Conservation (phyloP, 2,329 filamentous ascomycete genomes). For the Aspergillus pseudoviridinutans region DNA sequence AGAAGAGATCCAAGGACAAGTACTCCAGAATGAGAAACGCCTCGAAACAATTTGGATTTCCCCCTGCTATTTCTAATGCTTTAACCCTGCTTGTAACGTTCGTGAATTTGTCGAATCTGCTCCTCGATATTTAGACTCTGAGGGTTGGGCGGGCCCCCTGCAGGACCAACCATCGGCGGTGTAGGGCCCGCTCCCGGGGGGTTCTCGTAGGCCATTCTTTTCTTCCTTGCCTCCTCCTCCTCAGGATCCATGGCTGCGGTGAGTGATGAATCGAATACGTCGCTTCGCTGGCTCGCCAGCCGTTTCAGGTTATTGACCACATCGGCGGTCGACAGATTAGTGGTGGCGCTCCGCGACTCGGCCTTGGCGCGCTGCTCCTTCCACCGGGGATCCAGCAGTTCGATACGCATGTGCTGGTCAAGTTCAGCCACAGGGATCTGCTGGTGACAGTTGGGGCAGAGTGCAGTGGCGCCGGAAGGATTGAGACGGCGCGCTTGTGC, state of each 20-base stretch:
- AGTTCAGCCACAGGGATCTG: conserved; percentile 83
- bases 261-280: conserved; percentile 68
- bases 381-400: conserved; percentile 89
- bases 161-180: conserved; percentile 27
- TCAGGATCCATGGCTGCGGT: conserved; percentile 61
- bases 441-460: conserved; percentile 92
- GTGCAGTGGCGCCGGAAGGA: conserved; percentile 57
- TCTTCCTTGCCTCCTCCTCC: conserved; percentile 73
- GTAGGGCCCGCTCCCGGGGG: conserved; percentile 21
- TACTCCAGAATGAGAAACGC: not conserved
- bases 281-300: conserved; percentile 81
- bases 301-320: conserved; percentile 93
- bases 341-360: conserved; percentile 77
- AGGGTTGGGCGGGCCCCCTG: conserved; percentile 27
- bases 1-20: not conserved
- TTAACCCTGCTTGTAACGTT: conserved; percentile 46
- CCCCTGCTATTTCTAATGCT: conserved; percentile 4
- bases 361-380: conserved; percentile 92
- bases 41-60: not conserved
- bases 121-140: conserved; percentile 71
- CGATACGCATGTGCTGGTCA: conserved; percentile 90
- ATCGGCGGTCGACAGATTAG: conserved; percentile 79
- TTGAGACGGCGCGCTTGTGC: conserved; percentile 69
- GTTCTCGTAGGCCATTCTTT: conserved; percentile 59
- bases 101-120: conserved; percentile 69